phyloP scores from a whole-genome alignment of 1,139 yeast genomes.

The Yamadazyma pseudoaaseri region DNA sequence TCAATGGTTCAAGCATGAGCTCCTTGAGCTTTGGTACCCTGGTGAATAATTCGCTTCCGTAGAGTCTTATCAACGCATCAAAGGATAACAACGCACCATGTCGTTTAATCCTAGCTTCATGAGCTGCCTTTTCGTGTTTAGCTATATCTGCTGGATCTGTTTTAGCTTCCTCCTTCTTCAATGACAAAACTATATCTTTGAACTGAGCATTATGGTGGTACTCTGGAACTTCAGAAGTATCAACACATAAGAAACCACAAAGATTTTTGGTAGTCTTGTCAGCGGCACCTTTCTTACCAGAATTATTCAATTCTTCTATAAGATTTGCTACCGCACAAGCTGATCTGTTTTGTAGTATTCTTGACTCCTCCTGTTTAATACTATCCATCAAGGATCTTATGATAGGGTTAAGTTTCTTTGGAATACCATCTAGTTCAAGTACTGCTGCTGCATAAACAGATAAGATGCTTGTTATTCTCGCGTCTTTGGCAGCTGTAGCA shows the following conservation, averaged over 20 bases:
- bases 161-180: slow-evolving; percentile 75
- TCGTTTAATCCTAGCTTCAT: slow-evolving; percentile 76
- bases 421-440: slow-evolving; percentile 62
- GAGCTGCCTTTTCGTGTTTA: slow-evolving; percentile 61
- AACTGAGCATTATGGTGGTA: slow-evolving; percentile 65
- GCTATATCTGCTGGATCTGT: slow-evolving; percentile 68
- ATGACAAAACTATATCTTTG: slow-evolving; percentile 63
- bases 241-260: slow-evolving; percentile 93
- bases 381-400: slow-evolving; percentile 93
- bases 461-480: slow-evolving; percentile 62
- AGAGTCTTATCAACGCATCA: slow-evolving; percentile 51
- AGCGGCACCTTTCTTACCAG: slow-evolving; percentile 68
- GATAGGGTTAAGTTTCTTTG: slow-evolving; percentile 83
- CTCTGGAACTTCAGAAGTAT: slow-evolving; percentile 94
- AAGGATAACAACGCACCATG: slow-evolving; percentile 79
- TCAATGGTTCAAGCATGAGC: slow-evolving; percentile 68
- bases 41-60: slow-evolving; percentile 54
- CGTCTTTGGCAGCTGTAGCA: slow-evolving; percentile 53
- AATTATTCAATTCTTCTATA: slow-evolving; percentile 53
- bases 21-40: slow-evolving; percentile 68
- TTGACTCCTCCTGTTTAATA: slow-evolving; percentile 71
- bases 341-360: slow-evolving; percentile 65
- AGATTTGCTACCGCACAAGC: slow-evolving; percentile 69
- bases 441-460: slow-evolving; percentile 79
- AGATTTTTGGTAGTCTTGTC: slow-evolving; percentile 88